phyloP scores from a whole-genome alignment of 805 yeast species.

The Yamadazyma takamatsuzukensis region DNA sequence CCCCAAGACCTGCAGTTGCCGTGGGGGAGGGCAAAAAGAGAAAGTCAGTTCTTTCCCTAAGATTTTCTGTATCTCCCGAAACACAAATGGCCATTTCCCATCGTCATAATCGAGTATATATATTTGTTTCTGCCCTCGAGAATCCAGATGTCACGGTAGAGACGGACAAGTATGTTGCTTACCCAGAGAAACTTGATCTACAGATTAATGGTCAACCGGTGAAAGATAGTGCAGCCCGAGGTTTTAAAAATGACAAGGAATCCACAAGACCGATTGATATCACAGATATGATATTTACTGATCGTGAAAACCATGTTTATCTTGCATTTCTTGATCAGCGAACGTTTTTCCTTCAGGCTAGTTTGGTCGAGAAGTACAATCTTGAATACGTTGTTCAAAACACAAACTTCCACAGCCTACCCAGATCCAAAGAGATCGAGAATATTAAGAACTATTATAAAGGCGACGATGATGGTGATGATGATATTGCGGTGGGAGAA shows the following conservation, averaged over 20 bases:
- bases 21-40: conserved; percentile 3
- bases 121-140: no score
- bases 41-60: no score
- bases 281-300: no score
- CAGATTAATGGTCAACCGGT: conserved; percentile 47
- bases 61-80: no score
- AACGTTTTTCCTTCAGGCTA: conserved; percentile 51
- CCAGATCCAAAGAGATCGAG: conserved; percentile 51
- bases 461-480: conserved; percentile 33
- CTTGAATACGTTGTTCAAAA: conserved; percentile 18
- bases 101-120: no score
- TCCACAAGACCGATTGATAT: conserved; percentile 81
- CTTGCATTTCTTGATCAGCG: conserved; percentile 54
- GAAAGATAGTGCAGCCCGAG: conserved; percentile 58
- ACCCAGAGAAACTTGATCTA: conserved; percentile 71
- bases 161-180: no score
- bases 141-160: no score
- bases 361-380: conserved; percentile 46
- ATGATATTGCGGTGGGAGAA: conserved; percentile 65
- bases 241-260: conserved; percentile 72
- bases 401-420: conserved; percentile 13
- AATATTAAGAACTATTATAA: conserved; percentile 33
- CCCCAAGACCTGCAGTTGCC: no score
- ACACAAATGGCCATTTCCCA: no score
- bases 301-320: no score